phyloP scores from a whole-genome alignment of 2,329 filamentous ascomycete species.

The Aspergillus pseudotamarii region DNA sequence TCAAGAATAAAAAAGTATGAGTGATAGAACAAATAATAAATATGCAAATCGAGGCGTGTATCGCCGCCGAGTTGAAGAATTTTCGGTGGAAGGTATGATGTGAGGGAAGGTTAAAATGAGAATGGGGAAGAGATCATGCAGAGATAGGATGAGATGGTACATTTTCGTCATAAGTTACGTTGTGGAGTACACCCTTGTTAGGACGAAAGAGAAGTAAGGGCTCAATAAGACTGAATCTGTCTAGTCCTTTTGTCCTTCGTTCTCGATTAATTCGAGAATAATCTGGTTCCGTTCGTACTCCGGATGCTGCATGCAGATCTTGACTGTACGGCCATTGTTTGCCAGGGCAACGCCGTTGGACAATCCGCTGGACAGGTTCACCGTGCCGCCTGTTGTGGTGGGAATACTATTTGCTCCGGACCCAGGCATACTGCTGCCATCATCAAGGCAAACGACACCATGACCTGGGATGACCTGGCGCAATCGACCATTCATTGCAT shows the following conservation, averaged over 20 bases:
- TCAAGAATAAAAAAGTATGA: background rate
- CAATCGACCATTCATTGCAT: slow-evolving; percentile 91
- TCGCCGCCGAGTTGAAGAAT: background rate
- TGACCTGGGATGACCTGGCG: slow-evolving; percentile 92
- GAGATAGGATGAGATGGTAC: background rate
- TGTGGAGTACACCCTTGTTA: background rate
- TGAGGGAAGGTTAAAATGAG: background rate
- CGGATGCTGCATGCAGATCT: slow-evolving; percentile 94
- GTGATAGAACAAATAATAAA: background rate
- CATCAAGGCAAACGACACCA: slow-evolving; percentile 88
- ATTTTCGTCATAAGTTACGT: background rate
- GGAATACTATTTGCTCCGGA: slow-evolving; percentile 47
- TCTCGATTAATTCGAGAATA: slow-evolving; percentile 87
- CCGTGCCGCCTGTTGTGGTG: slow-evolving; percentile 36
- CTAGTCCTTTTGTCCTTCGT: slow-evolving; percentile 73
- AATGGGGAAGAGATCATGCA: background rate
- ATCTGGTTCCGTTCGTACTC: slow-evolving; percentile 82
- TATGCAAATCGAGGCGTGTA: too few relatives aligned
- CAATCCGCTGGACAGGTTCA: slow-evolving; percentile 31
- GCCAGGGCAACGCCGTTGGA: slow-evolving; percentile 39
- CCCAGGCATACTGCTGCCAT: slow-evolving; percentile 57
- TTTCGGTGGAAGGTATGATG: background rate
- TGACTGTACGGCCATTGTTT: slow-evolving; percentile 70
- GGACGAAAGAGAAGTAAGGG: background rate
- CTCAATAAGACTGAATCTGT: background rate